Conservation (phyloP, 352 stramenopile genomes). For the Phytophthora lateralis region DNA sequence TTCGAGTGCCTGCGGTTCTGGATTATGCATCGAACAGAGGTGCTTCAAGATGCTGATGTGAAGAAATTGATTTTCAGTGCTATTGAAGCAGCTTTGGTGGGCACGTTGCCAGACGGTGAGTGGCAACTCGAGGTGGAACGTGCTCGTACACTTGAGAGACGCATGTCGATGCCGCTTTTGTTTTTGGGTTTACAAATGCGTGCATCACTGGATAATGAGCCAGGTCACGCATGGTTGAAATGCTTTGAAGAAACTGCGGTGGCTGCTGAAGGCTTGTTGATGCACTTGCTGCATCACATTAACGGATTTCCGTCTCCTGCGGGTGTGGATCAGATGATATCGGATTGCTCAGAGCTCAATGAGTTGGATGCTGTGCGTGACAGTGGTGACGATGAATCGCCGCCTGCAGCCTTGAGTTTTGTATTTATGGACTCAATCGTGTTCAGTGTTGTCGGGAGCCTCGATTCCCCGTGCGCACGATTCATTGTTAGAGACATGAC, state of each 20-base stretch:
- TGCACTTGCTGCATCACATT: slow-evolving; percentile 88
- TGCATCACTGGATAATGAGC: slow-evolving; percentile 75
- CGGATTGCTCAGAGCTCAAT: slow-evolving; percentile 73
- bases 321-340: slow-evolving; percentile 86
- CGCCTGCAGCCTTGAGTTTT: slow-evolving; percentile 69
- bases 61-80: slow-evolving; percentile 87
- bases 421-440: slow-evolving; percentile 91
- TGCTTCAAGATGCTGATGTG: slow-evolving; percentile 78
- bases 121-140: slow-evolving; percentile 85
- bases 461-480: slow-evolving; percentile 74
- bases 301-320: slow-evolving; percentile 86
- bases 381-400: slow-evolving; percentile 35
- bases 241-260: slow-evolving; percentile 87
- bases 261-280: slow-evolving; percentile 78
- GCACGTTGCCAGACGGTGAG: slow-evolving; percentile 75
- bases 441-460: slow-evolving; percentile 80
- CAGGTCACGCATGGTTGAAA: slow-evolving; percentile 73
- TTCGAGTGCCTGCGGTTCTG: slow-evolving; percentile 88
- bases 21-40: slow-evolving; percentile 79
- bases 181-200: slow-evolving; percentile 89
- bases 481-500: slow-evolving; percentile 89
- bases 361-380: slow-evolving; percentile 44
- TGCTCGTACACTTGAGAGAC: slow-evolving; percentile 58
- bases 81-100: slow-evolving; percentile 85
- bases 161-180: slow-evolving; percentile 84